These are phyloP conservation scores for Saccharum officinarum DNA, from an alignment of 176 grass and related monocot genomes.

Conservation along the genomic window DNA sequence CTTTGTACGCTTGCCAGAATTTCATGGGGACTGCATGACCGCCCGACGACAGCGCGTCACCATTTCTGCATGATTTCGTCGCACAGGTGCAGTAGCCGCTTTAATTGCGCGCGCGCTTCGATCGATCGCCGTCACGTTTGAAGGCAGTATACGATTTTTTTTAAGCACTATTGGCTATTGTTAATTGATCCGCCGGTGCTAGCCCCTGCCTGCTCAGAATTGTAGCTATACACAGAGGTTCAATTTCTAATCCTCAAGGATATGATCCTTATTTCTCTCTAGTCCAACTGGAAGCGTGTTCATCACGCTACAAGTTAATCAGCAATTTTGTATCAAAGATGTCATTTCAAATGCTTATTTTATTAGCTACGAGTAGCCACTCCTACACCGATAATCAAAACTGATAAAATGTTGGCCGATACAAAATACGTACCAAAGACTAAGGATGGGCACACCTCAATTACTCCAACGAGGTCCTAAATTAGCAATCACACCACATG, in stretches of 20 bases:
- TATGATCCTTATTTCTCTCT: neutral
- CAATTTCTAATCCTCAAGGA: neutral
- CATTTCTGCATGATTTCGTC: neutral
- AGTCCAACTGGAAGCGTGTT: neutral
- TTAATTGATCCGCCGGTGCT: too few relatives aligned
- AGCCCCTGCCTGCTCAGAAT: neutral
- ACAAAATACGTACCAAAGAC: too few relatives aligned
- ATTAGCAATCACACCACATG: too few relatives aligned
- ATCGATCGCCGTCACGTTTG: neutral
- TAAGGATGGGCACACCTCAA: too few relatives aligned
- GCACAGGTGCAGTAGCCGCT: neutral
- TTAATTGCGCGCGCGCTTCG: neutral
- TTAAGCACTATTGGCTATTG: too few relatives aligned
- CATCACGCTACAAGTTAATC: neutral
- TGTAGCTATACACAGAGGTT: neutral
- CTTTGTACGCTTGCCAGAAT: neutral
- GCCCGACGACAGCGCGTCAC: neutral
- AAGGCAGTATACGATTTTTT: neutral
- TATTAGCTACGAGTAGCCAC: too few relatives aligned
- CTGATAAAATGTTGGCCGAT: too few relatives aligned
- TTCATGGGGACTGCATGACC: conserved; percentile 30
- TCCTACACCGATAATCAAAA: too few relatives aligned
- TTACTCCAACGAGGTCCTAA: too few relatives aligned
- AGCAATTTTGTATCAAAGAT: too few relatives aligned
- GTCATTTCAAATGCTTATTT: too few relatives aligned